Conservation (phyloP, 2,329 filamentous ascomycete species). For the Sporothrix variecibatus region DNA sequence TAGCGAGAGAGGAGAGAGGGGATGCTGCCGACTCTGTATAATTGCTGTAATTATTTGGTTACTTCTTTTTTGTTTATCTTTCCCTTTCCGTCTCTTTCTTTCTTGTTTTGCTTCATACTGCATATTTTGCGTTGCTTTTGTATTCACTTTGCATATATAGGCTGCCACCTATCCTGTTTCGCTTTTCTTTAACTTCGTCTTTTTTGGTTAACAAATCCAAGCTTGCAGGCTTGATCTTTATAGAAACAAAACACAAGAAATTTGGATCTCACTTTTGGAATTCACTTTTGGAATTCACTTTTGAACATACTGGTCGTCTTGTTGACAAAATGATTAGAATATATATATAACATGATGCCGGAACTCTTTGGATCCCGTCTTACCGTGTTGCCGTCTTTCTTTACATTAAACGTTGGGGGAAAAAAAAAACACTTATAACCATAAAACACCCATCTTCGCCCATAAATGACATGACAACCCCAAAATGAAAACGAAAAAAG, state of each 20-base stretch:
- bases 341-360: background rate
- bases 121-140: background rate
- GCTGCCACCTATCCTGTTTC: background rate
- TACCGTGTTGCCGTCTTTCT: background rate
- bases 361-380: background rate
- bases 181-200: background rate
- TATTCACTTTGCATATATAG: background rate
- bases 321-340: background rate
- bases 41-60: slow-evolving; percentile 4
- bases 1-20: background rate
- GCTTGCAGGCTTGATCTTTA: background rate
- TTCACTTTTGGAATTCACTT: background rate
- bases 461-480: background rate
- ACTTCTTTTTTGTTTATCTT: background rate
- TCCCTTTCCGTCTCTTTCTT: background rate
- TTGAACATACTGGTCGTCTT: background rate
- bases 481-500: background rate
- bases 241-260: background rate
- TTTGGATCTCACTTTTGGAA: background rate
- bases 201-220: background rate
- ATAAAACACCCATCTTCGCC: slow-evolving; percentile 6
- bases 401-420: background rate
- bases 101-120: background rate
- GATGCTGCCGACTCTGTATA: background rate
- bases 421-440: background rate